Conservation (phyloP, 2,329 filamentous ascomycete genomes). For the Colletotrichum incanum region DNA sequence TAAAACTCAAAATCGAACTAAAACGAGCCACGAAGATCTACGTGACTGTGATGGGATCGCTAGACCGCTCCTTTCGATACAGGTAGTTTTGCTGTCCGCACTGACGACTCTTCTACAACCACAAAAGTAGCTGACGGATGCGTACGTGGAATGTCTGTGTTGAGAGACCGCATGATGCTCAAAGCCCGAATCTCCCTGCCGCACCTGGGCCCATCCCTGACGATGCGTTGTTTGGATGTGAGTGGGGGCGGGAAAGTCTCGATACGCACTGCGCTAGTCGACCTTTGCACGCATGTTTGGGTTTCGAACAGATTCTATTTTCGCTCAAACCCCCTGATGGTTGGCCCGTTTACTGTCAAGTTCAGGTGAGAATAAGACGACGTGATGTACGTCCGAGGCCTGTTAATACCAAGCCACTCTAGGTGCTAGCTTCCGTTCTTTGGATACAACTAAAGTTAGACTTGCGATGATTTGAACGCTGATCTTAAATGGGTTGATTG, state of each 20-base stretch:
- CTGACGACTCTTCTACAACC: too few relatives aligned
- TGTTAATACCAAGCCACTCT: background rate
- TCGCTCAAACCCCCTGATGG: background rate
- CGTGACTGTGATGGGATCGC: background rate
- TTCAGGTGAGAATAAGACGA: background rate
- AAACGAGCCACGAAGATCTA: background rate
- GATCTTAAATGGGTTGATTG: too few relatives aligned
- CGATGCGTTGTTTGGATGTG: too few relatives aligned
- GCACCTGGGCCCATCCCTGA: too few relatives aligned
- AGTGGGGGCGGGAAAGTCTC: background rate
- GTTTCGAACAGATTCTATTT: background rate
- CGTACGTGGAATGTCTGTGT: too few relatives aligned
- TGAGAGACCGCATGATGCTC: background rate
- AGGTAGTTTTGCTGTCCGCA: too few relatives aligned
- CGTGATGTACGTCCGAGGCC: background rate
- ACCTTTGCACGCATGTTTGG: background rate
- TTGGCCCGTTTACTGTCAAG: background rate
- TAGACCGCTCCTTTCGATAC: too few relatives aligned
- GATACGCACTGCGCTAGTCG: background rate
- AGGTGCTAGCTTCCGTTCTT: background rate
- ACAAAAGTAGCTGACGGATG: too few relatives aligned
- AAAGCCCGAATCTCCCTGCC: background rate
- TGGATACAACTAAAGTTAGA: background rate
- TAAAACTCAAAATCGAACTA: background rate
- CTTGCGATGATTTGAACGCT: background rate